Conservation (phyloP, 1,139 yeast genomes). For the Saccharomyces pastorianus region DNA sequence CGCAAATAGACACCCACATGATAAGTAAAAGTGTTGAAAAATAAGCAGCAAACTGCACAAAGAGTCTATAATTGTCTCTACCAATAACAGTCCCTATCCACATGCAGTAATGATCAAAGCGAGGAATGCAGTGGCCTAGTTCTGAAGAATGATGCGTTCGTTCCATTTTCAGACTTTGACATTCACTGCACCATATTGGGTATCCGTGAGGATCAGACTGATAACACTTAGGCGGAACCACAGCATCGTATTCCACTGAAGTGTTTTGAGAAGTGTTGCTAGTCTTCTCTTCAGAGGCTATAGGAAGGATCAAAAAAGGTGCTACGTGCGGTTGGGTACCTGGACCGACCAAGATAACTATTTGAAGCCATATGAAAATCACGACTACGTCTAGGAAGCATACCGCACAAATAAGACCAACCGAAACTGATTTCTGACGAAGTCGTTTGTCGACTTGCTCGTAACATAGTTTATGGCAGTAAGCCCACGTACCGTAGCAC, state of each 20-base stretch:
- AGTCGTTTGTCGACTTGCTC: constrained; percentile 14
- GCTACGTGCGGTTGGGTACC: constrained; percentile 23
- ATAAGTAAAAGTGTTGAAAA: constrained; percentile 33
- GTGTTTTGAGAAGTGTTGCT: constrained; percentile 1
- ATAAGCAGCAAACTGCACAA: constrained; percentile 42
- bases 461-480: constrained; percentile 24
- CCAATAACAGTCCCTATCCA: constrained; percentile 59
- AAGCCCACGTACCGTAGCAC: constrained; percentile 26
- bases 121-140: constrained; percentile 41
- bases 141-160: constrained; percentile 51
- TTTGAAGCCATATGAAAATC: constrained; percentile 18
- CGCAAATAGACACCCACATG: constrained; percentile 27
- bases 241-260: constrained; percentile 2
- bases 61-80: constrained; percentile 43
- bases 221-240: constrained; percentile 43
- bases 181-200: constrained; percentile 52
- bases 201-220: constrained; percentile 52
- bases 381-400: constrained; percentile 12
- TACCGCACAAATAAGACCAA: constrained; percentile 19
- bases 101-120: constrained; percentile 60
- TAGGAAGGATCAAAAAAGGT: constrained; percentile 17
- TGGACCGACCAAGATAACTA: constrained; percentile 20
- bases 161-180: constrained; percentile 46
- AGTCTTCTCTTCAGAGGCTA: constrained; percentile 1
- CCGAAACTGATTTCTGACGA: constrained; percentile 14